These are phyloP conservation scores for Hapsidospora chrysogenum DNA, from an alignment of 495 filamentous ascomycete genomes.

Conservation along the genomic window DNA sequence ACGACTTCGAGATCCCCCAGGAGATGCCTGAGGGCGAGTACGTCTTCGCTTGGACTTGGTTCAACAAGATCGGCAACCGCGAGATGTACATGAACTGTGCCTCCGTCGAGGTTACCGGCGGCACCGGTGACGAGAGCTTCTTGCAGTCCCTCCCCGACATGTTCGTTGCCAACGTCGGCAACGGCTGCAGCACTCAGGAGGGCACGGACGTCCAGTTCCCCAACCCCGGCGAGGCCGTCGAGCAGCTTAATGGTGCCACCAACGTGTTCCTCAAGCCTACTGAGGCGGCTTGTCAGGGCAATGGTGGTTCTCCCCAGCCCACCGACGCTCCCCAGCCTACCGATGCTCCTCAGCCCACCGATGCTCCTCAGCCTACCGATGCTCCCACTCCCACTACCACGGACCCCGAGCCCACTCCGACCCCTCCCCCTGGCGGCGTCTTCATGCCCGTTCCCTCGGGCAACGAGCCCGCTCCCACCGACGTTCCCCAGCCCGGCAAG, in stretches of 20 bases:
- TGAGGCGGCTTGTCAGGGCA: constrained; percentile 5
- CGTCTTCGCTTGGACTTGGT: constrained; percentile 74
- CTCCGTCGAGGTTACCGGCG: constrained; percentile 43
- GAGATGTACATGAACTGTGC: constrained; percentile 97
- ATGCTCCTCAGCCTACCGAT: background rate
- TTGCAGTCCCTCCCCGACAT: constrained; percentile 54
- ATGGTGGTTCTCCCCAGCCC: background rate
- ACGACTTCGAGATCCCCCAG: constrained; percentile 40
- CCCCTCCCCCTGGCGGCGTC: constrained; percentile 52
- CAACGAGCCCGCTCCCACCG: background rate
- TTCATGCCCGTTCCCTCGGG: constrained; percentile 36
- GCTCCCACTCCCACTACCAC: background rate
- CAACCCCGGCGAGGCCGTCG: constrained; percentile 37
- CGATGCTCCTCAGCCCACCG: background rate
- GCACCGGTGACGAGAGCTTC: constrained; percentile 29
- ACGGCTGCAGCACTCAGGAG: constrained; percentile 34
- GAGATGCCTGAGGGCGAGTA: constrained; percentile 42
- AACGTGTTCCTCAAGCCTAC: constrained; percentile 2
- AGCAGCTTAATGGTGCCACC: constrained; percentile 11
- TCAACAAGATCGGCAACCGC: constrained; percentile 75
- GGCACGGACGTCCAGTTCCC: constrained; percentile 32
- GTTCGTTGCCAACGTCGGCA: constrained; percentile 60
- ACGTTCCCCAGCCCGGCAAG: background rate
- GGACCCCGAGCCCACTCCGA: constrained; percentile 2
- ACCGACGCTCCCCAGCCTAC: background rate